Conservation (phyloP, 768 basidiomycete genomes). For the Boletus edulis region DNA sequence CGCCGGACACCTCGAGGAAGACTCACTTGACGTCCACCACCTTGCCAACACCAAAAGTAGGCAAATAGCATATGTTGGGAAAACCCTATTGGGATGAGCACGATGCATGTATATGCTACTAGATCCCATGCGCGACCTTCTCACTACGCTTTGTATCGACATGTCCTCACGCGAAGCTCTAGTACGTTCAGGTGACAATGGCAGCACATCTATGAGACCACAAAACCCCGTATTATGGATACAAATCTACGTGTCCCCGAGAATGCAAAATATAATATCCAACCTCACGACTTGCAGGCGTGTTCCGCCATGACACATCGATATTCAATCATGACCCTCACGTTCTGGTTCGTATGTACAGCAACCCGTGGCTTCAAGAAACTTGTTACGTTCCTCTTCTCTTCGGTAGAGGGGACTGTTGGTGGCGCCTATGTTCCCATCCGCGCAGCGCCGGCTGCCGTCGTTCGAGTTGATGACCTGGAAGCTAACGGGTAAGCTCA, state of each 20-base stretch:
- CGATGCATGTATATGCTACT: no score
- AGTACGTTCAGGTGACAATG: background rate
- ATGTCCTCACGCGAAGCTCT: no score
- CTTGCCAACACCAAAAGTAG: no score
- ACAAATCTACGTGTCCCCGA: conserved; percentile 5
- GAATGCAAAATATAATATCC: background rate
- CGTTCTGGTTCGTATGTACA: conserved; percentile 42
- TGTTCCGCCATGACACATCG: background rate
- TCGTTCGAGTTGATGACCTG: conserved; percentile 7
- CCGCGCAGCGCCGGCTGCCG: conserved; percentile 25
- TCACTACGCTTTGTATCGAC: no score
- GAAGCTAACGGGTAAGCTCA: conserved; percentile 13
- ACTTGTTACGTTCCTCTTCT: conserved; percentile 42
- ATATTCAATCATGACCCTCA: background rate
- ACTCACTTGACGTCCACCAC: no score
- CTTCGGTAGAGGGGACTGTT: conserved; percentile 39
- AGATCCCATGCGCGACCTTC: no score
- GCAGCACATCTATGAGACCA: background rate
- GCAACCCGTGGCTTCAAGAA: conserved; percentile 47
- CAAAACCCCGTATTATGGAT: background rate
- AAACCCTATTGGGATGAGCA: no score
- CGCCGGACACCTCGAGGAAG: no score
- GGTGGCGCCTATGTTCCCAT: conserved; percentile 37
- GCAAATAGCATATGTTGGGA: no score
- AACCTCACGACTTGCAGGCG: background rate